Evolutionary conservation across 2,329 filamentous ascomycete genomes (phyloP).

Genomic region (Trichophyton verrucosum): DNA sequence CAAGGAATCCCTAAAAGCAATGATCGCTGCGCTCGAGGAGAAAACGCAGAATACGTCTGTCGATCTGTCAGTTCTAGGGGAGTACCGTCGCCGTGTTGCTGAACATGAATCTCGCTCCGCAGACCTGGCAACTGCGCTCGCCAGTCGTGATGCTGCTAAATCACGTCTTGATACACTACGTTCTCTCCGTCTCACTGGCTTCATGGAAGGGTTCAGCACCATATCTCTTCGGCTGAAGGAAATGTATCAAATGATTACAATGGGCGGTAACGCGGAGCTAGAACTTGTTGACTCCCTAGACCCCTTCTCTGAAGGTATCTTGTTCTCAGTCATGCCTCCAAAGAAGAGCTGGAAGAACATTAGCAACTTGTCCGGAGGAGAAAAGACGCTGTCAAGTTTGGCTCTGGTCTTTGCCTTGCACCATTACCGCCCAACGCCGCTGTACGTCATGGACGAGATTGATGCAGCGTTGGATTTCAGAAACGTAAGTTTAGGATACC

Average conservation of each 20-base stretch:
- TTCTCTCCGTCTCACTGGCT: conserved; percentile 79
- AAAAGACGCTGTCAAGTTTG: conserved; percentile 89
- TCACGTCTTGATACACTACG: conserved; percentile 85
- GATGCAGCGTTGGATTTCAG: conserved; percentile 95
- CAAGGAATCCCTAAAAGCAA: conserved; percentile 49
- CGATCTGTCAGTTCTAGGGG: conserved; percentile 75
- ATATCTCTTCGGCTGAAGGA: conserved; percentile 95
- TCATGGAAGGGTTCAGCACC: conserved; percentile 93
- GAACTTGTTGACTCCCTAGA: conserved; percentile 94
- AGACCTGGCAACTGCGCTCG: conserved; percentile 68
- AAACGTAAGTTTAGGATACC: conserved; percentile 60
- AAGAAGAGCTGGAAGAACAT: conserved; percentile 99
- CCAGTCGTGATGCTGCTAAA: conserved; percentile 73
- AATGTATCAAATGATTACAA: conserved; percentile 99
- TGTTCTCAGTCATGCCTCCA: conserved; percentile 97
- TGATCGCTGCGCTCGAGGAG: conserved; percentile 56
- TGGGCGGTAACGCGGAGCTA: conserved; percentile 95
- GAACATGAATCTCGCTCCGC: conserved; percentile 71
- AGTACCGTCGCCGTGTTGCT: conserved; percentile 75
- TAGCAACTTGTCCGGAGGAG: conserved; percentile 83
- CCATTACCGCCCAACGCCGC: conserved; percentile 91
- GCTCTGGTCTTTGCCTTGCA: conserved; percentile 96
- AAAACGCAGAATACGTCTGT: conserved; percentile 76
- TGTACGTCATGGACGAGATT: conserved; percentile 99
- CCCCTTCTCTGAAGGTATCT: conserved; percentile 89